A percentile compares a stretch with the other conserved stretches of the same genome.
phyloP scores from a whole-genome alignment of 2,329 filamentous ascomycete genomes.

The Knoxdaviesia capensis region DNA sequence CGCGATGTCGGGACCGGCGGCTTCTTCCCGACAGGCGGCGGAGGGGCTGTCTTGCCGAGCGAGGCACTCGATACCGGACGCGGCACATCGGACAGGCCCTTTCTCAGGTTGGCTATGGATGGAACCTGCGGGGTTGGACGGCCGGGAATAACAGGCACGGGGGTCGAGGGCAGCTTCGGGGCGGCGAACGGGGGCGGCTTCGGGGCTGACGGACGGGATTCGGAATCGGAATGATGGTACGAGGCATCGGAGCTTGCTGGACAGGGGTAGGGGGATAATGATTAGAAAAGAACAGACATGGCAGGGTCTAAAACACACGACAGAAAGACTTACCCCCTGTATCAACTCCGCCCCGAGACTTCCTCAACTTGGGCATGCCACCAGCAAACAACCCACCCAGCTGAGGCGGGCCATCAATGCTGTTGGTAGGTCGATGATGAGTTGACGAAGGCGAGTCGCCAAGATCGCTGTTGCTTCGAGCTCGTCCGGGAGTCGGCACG shows the following conservation, averaged over 20 bases:
- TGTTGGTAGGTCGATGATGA: slow-evolving; percentile 4
- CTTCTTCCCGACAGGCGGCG: slow-evolving; percentile 63
- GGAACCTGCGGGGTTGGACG: slow-evolving; percentile 22
- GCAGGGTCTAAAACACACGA: background rate
- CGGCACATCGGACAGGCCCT: slow-evolving; percentile 24
- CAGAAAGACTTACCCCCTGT: slow-evolving; percentile 27
- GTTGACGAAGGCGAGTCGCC: slow-evolving; percentile 26
- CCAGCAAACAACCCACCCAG: slow-evolving; percentile 76
- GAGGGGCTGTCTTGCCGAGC: slow-evolving; percentile 43
- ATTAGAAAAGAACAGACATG: background rate
- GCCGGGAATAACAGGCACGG: slow-evolving; percentile 15
- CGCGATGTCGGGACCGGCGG: slow-evolving; percentile 25
- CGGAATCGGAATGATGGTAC: slow-evolving; percentile 69
- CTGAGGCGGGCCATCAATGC: slow-evolving; percentile 49
- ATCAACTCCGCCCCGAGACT: slow-evolving; percentile 60
- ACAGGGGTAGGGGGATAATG: background rate
- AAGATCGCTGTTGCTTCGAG: slow-evolving; percentile 69
- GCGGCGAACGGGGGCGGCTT: slow-evolving; percentile 31
- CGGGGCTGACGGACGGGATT: slow-evolving; percentile 33
- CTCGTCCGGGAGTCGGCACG: slow-evolving; percentile 41
- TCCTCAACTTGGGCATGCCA: slow-evolving; percentile 88
- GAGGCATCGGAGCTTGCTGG: slow-evolving; percentile 33
- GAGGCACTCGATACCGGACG: slow-evolving; percentile 42
- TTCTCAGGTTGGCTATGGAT: slow-evolving; percentile 39
- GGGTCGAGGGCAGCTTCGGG: slow-evolving; percentile 37